phyloP scores from a whole-genome alignment of 2,329 filamentous ascomycete genomes.

The Chlorencoelia australis region DNA sequence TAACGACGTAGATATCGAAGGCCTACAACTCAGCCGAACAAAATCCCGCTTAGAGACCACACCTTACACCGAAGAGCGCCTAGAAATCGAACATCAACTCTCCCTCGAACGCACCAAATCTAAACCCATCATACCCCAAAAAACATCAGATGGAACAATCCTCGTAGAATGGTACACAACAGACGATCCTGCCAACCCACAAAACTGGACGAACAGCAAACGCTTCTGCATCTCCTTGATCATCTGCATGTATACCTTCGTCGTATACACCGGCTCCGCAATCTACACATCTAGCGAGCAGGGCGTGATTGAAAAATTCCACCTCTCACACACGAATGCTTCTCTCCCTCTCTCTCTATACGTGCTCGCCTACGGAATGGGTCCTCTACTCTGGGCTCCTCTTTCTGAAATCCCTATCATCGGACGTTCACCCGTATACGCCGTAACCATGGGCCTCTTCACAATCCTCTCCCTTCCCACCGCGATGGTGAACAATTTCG shows the following conservation, averaged over 20 bases:
- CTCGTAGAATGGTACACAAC: slow-evolving; percentile 42
- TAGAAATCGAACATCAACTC: slow-evolving; percentile 28
- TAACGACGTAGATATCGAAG: background rate
- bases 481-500: slow-evolving; percentile 50
- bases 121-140: slow-evolving; percentile 34
- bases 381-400: slow-evolving; percentile 53
- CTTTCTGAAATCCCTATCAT: slow-evolving; percentile 54
- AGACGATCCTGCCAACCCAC: slow-evolving; percentile 42
- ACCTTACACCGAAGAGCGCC: slow-evolving; percentile 28
- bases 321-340: slow-evolving; percentile 38
- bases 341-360: slow-evolving; percentile 49
- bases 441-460: slow-evolving; percentile 44
- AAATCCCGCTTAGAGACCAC: slow-evolving; percentile 15
- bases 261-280: slow-evolving; percentile 39
- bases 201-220: slow-evolving; percentile 38
- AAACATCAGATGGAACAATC: slow-evolving; percentile 31
- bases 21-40: slow-evolving; percentile 8
- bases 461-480: slow-evolving; percentile 57
- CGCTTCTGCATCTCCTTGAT: slow-evolving; percentile 33
- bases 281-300: slow-evolving; percentile 35
- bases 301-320: slow-evolving; percentile 41
- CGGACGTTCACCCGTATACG: slow-evolving; percentile 57
- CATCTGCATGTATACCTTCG: slow-evolving; percentile 45
- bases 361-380: slow-evolving; percentile 49
- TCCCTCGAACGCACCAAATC: slow-evolving; percentile 29